Evolutionary conservation across 2,329 filamentous ascomycete species (phyloP).

Genomic region (Colletotrichum destructivum): DNA sequence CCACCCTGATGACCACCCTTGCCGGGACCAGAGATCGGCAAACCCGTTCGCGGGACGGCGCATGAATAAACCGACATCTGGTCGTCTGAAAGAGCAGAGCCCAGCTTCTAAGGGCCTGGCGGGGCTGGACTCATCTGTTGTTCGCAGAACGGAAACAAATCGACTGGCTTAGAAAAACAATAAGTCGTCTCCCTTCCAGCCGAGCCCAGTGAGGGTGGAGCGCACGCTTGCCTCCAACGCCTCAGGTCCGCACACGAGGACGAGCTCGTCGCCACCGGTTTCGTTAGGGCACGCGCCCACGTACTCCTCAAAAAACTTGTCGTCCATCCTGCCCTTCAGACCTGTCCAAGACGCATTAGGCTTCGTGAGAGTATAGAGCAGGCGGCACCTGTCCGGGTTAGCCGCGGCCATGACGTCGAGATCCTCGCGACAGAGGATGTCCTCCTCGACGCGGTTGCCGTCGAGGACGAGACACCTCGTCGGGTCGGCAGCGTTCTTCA

Average conservation of each 20-base stretch:
- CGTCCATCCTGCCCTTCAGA: constrained; percentile 76
- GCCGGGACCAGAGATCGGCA: constrained; percentile 29
- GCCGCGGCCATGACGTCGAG: constrained; percentile 74
- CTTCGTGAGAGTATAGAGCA: constrained; percentile 80
- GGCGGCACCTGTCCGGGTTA: constrained; percentile 70
- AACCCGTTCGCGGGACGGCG: constrained; percentile 9
- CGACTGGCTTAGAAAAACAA: constrained; percentile 76
- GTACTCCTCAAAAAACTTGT: constrained; percentile 73
- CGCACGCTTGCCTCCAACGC: constrained; percentile 79
- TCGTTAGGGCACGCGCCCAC: constrained; percentile 57
- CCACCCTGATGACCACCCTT: constrained; percentile 6
- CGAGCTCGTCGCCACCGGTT: constrained; percentile 68
- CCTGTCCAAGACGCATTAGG: constrained; percentile 78
- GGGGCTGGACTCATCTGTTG: neutral
- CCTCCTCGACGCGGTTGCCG: constrained; percentile 82
- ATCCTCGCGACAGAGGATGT: constrained; percentile 85
- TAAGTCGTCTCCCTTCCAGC: constrained; percentile 81
- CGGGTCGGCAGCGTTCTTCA: constrained; percentile 73
- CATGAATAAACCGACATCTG: neutral
- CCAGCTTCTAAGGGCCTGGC: neutral
- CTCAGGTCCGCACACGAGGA: constrained; percentile 85
- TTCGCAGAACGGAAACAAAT: neutral
- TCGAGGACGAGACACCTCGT: constrained; percentile 83
- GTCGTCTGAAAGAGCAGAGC: neutral
- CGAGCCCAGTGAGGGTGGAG: constrained; percentile 67